Evolutionary conservation across 257 asterid genomes (phyloP), one percentile per base, ranked within the genome.

Genomic region (Solanum arcanum): DNA sequence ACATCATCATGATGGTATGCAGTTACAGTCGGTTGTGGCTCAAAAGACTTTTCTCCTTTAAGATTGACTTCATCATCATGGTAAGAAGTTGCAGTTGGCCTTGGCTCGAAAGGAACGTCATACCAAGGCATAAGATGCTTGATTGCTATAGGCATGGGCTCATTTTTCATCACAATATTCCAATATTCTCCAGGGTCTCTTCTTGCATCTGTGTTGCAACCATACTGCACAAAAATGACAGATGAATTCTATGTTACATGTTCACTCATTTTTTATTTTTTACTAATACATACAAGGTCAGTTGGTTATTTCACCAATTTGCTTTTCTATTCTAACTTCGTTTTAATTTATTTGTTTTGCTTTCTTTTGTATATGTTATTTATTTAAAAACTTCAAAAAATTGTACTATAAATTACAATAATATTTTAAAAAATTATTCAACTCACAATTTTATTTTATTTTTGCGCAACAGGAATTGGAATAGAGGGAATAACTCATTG

Each of bases 381-480:
- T 52, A 16, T 52, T 52, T 52, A 16, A 52, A 52, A 16, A 16
- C 18, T 52, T 0, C 0, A 0, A 52, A 16, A 49, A 49, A 49
- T 5, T 16, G 9, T 49, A 49, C 1, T 49, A 49, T 16, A 49
- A 16, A 49, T 49, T 0, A 49, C 1, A 49, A 49, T 49, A 16
- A 16, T 49, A 49, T 49, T 15, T 16, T 49, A 0, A 52, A 52
- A 1, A 0, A 47, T 47, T 0, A 3, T 2, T 2, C 0, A 49
- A 49, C 0, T 15, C 7, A 2, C 16, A 2, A 47, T 5, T 0
- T 0, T 0, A 47, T 5, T 0, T 0, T 0, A 5, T 15, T 49
- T 21, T 49, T 16, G 23, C 16, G 23, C 60, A 15, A 6, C 21
- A 16, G 1, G 3, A 49, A 49, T 49, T 49, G 60, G 0, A 9